A percentile compares a stretch with the other conserved stretches of the same genome.
Evolutionary conservation across 2,329 filamentous ascomycete species (phyloP).

Genomic region (Herpotrichia juniperi): DNA sequence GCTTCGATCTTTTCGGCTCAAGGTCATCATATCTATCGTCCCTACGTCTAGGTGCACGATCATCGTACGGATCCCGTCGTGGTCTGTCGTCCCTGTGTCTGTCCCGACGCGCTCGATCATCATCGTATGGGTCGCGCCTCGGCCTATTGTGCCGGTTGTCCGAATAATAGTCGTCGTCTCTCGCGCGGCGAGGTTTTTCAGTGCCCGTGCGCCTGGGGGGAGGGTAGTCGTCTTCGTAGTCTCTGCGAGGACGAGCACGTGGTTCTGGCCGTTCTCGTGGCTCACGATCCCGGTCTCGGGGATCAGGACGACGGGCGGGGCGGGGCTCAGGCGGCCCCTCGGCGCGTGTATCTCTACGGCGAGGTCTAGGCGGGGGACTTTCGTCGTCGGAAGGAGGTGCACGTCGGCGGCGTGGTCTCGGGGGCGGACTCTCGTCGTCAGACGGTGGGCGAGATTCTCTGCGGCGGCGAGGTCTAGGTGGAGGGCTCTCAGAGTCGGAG

Average conservation of each 20-base stretch:
- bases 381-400: background rate
- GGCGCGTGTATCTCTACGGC: background rate
- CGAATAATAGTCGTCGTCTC: slow-evolving; percentile 33
- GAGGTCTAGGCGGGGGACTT: background rate
- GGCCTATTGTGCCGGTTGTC: slow-evolving; percentile 31
- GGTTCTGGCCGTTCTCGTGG: background rate
- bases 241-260: background rate
- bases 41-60: background rate
- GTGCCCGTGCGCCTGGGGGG: background rate
- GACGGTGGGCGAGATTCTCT: slow-evolving; percentile 3
- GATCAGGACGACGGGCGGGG: background rate
- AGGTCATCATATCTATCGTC: slow-evolving; percentile 11
- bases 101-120: background rate
- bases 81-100: background rate
- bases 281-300: background rate
- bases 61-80: background rate
- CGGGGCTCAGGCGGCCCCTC: background rate
- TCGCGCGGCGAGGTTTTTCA: slow-evolving; percentile 7
- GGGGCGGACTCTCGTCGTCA: background rate
- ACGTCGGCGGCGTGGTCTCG: background rate
- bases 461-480: slow-evolving; percentile 7
- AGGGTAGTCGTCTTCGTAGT: slow-evolving; percentile 12
- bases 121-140: background rate
- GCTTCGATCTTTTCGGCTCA: slow-evolving; percentile 17
- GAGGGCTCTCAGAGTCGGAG: slow-evolving; percentile 9